phyloP scores from a whole-genome alignment of 2,329 filamentous ascomycete genomes.

The Didymella keratinophila region DNA sequence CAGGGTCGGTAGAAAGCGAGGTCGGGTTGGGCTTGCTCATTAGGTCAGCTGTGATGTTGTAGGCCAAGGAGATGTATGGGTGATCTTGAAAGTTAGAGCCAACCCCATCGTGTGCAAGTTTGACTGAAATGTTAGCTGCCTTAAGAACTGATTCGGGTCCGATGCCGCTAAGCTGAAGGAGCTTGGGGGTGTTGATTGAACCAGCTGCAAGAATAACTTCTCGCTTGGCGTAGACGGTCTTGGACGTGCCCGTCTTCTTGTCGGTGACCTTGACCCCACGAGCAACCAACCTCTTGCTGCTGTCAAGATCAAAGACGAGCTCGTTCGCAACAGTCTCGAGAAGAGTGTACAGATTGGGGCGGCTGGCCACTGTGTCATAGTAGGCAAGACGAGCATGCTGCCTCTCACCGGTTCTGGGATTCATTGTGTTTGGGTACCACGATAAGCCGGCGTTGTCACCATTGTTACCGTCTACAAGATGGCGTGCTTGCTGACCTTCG shows the following conservation, averaged over 20 bases:
- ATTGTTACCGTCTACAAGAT: slow-evolving; percentile 33
- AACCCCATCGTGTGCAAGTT: slow-evolving; percentile 41
- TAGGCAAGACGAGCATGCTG: slow-evolving; percentile 44
- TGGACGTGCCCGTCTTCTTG: slow-evolving; percentile 26
- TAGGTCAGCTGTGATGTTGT: slow-evolving; percentile 28
- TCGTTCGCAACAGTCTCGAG: slow-evolving; percentile 31
- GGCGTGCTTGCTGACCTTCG: slow-evolving; percentile 32
- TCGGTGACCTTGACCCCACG: slow-evolving; percentile 38
- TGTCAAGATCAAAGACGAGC: slow-evolving; percentile 32
- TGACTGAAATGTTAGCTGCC: slow-evolving; percentile 36
- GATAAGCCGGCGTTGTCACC: slow-evolving; percentile 44
- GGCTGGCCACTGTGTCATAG: slow-evolving; percentile 36
- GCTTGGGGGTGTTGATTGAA: slow-evolving; percentile 64
- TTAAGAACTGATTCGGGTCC: slow-evolving; percentile 40
- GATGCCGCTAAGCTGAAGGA: slow-evolving; percentile 51
- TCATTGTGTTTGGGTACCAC: slow-evolving; percentile 49
- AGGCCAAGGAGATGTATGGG: slow-evolving; percentile 33
- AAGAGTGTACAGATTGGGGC: slow-evolving; percentile 44
- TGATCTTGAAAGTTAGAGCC: slow-evolving; percentile 49
- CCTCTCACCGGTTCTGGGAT: slow-evolving; percentile 42
- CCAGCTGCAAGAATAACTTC: slow-evolving; percentile 69
- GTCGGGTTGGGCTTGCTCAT: slow-evolving; percentile 33
- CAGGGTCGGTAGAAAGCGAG: slow-evolving; percentile 31
- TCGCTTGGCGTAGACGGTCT: slow-evolving; percentile 36
- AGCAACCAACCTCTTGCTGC: slow-evolving; percentile 29